A percentile compares a stretch with the other conserved stretches of the same genome.
These are phyloP conservation scores for Arxiozyma slooffiae DNA, from an alignment of 1,139 yeast species.

Conservation along the genomic window DNA sequence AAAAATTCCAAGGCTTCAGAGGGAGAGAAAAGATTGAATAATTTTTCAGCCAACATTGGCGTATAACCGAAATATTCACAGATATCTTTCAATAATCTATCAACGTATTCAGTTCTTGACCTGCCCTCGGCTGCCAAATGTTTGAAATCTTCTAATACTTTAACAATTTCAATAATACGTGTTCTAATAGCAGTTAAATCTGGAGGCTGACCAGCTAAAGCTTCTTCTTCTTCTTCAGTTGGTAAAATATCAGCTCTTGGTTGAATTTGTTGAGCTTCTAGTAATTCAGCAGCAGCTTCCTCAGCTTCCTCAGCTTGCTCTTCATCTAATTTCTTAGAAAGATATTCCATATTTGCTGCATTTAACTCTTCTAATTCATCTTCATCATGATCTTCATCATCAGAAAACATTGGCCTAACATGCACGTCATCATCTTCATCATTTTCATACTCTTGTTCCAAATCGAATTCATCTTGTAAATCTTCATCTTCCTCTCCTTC, in stretches of 20 bases:
- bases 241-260: constrained; percentile 68
- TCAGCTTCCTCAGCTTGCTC: constrained; percentile 65
- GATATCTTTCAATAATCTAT: constrained; percentile 71
- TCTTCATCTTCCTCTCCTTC: constrained; percentile 36
- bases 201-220: constrained; percentile 43
- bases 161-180: constrained; percentile 89
- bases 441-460: constrained; percentile 43
- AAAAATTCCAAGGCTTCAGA: constrained; percentile 96
- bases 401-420: constrained; percentile 76
- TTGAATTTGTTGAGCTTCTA: constrained; percentile 49
- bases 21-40: constrained; percentile 83
- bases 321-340: constrained; percentile 58
- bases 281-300: constrained; percentile 68
- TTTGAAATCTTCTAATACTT: constrained; percentile 89
- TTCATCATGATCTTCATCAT: constrained; percentile 56
- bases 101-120: constrained; percentile 71
- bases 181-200: constrained; percentile 80
- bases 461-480: constrained; percentile 48
- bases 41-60: constrained; percentile 86
- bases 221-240: constrained; percentile 47
- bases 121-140: constrained; percentile 76
- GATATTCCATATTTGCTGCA: constrained; percentile 80
- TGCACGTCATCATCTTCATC: constrained; percentile 43
- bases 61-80: constrained; percentile 95
- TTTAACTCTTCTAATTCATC: constrained; percentile 76